Evolutionary conservation across 148 eudicot genomes (phyloP).

Genomic region (Salicornia ramosissima): DNA sequence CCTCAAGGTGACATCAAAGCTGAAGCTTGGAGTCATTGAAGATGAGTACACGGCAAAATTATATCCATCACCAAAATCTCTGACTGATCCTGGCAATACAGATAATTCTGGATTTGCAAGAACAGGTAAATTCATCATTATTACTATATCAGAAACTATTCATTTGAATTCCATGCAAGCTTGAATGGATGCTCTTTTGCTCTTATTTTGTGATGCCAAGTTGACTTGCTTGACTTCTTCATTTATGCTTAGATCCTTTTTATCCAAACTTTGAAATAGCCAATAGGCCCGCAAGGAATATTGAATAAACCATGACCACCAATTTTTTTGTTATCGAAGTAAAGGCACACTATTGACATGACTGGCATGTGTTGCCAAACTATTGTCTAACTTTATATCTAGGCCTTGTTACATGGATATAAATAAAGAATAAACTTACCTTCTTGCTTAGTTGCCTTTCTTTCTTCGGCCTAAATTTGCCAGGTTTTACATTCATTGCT

Average conservation of each 20-base stretch:
- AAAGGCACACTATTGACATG: too few species aligned
- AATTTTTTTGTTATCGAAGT: too few species aligned
- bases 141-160: background rate
- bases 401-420: too few species aligned
- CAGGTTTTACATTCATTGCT: too few species aligned
- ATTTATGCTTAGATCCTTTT: background rate
- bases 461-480: background rate
- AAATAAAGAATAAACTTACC: background rate
- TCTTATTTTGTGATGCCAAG: background rate
- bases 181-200: background rate
- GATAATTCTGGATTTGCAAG: conserved; percentile 49
- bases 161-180: background rate
- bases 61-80: conserved; percentile 41
- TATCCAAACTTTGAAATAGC: background rate
- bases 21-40: conserved; percentile 60
- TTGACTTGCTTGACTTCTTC: background rate
- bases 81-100: conserved; percentile 31
- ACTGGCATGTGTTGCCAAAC: too few species aligned
- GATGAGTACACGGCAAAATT: conserved; percentile 53
- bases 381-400: background rate
- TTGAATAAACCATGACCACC: background rate
- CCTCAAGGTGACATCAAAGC: conserved; percentile 69
- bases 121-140: conserved; percentile 46
- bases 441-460: background rate
- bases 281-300: background rate